These are phyloP conservation scores for Ustilago lituana DNA, from an alignment of 1,284 basidiomycete genomes.

Conservation along the genomic window DNA sequence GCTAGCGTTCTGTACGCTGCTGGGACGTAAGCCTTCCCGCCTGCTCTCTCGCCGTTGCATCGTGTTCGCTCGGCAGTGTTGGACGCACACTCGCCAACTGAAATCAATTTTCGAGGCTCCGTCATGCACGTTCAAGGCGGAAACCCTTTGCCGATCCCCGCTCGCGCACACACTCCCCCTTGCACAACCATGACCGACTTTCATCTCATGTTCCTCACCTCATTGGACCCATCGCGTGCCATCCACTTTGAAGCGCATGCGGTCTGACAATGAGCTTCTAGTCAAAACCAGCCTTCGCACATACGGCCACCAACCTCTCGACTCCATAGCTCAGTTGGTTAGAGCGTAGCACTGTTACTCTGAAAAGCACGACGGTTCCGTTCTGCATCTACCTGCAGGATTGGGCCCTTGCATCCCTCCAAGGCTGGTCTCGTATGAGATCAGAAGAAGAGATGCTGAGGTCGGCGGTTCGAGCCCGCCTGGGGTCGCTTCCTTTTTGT, in stretches of 20 bases:
- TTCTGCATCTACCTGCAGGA: too few species aligned
- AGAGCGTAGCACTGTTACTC: conserved; percentile 29
- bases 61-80: too few species aligned
- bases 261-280: not conserved
- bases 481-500: conserved; percentile 29
- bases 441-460: conserved; percentile 45
- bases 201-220: not conserved
- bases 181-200: not conserved
- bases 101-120: too few species aligned
- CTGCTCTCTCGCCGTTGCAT: too few species aligned
- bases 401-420: not conserved
- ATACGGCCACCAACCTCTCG: not conserved
- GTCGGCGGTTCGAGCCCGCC: conserved; percentile 58
- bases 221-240: not conserved
- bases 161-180: too few species aligned
- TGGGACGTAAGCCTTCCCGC: too few species aligned
- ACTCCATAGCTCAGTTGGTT: conserved; percentile 31
- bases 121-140: too few species aligned
- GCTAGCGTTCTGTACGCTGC: too few species aligned
- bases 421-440: not conserved
- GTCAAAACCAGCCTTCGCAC: conserved; percentile 2
- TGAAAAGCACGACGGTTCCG: too few species aligned
- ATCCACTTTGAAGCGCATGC: too few species aligned
- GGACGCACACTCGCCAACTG: too few species aligned
- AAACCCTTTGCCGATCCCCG: too few species aligned